A percentile compares a stretch with the other conserved stretches of the same genome.
phyloP scores from a whole-genome alignment of 106 monocot species.

The Dendrobium huoshanense region DNA sequence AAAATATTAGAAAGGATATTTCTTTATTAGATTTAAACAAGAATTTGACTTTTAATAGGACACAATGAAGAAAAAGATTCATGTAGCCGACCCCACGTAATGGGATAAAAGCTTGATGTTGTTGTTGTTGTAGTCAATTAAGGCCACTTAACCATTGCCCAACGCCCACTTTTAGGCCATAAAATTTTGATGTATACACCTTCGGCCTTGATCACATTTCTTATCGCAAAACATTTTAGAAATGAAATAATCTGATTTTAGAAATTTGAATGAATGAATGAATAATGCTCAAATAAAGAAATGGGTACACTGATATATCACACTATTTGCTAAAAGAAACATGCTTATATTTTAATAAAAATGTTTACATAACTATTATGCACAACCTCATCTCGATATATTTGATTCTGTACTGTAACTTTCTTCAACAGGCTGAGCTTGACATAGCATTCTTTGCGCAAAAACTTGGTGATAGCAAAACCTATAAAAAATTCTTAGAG shows the following conservation, averaged over 20 bases:
- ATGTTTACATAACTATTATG: not conserved
- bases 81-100: no score
- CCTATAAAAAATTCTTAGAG: slow-evolving; percentile 23
- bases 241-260: not conserved
- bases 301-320: no score
- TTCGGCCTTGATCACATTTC: not conserved
- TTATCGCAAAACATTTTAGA: not conserved
- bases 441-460: slow-evolving; percentile 54
- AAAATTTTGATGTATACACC: not conserved
- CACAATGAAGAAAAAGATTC: no score
- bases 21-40: no score
- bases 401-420: not conserved
- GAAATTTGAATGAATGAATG: not conserved
- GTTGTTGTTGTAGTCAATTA: no score
- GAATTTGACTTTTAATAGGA: no score
- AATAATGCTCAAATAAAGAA: no score
- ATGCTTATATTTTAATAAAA: not conserved
- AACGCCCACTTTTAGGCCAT: not conserved
- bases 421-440: slow-evolving; percentile 49
- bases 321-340: not conserved
- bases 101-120: no score
- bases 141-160: not conserved
- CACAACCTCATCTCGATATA: not conserved
- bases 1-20: no score
- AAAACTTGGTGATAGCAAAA: slow-evolving; percentile 25